Percentiles rank a stretch among this genome's conserved stretches.
Evolutionary conservation across 75 land plant genomes (phyloP).

Genomic region (Pseudotsuga menziesii): DNA sequence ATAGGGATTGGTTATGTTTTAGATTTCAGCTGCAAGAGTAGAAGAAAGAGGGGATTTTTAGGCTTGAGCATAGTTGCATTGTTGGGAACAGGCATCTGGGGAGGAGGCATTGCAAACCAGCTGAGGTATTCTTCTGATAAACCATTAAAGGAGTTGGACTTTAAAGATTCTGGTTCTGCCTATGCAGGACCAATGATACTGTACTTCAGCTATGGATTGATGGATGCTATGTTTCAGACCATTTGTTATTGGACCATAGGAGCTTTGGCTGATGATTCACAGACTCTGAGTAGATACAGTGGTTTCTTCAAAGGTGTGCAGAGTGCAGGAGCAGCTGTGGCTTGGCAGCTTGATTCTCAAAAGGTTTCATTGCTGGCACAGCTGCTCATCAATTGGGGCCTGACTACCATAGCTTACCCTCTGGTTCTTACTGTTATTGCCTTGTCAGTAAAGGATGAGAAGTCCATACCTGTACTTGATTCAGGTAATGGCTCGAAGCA

Average conservation of each 20-base stretch:
- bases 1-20: constrained; percentile 22
- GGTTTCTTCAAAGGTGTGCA: constrained; percentile 47
- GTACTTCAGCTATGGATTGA: constrained; percentile 22
- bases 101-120: constrained; percentile 28
- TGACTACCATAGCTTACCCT: constrained; percentile 12
- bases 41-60: constrained; percentile 17
- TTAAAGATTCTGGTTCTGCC: background rate
- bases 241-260: constrained; percentile 39
- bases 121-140: constrained; percentile 8
- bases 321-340: constrained; percentile 41
- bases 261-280: constrained; percentile 29
- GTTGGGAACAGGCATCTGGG: constrained; percentile 23
- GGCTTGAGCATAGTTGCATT: constrained; percentile 20
- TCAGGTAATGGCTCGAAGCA: background rate
- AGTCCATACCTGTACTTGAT: background rate
- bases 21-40: constrained; percentile 15
- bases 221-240: constrained; percentile 38
- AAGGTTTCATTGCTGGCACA: constrained; percentile 9
- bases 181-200: constrained; percentile 30
- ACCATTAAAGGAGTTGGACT: constrained; percentile 3
- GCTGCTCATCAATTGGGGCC: constrained; percentile 30
- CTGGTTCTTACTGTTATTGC: constrained; percentile 26
- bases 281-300: constrained; percentile 17
- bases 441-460: constrained; percentile 48
- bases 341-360: constrained; percentile 21